These are phyloP conservation scores for Cutaneotrichosporon cutaneum DNA, from an alignment of 1,284 basidiomycete species.

Conservation along the genomic window DNA sequence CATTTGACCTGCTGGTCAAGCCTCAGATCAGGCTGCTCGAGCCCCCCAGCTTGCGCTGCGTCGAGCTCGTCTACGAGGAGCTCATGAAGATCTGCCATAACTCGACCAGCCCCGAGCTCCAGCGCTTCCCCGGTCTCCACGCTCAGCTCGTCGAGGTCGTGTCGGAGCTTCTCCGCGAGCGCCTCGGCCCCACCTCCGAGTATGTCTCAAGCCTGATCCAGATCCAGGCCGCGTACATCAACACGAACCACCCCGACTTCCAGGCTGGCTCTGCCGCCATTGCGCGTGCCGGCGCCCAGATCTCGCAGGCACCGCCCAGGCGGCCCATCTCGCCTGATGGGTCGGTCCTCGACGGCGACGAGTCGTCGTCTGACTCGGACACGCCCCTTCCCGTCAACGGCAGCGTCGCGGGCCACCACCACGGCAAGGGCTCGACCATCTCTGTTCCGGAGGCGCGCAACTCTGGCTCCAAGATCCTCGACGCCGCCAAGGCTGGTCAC, in stretches of 20 bases:
- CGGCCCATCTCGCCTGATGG: conserved; percentile 32
- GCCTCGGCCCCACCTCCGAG: conserved; percentile 92
- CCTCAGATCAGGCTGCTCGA: conserved; percentile 98
- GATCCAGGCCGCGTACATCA: conserved; percentile 99
- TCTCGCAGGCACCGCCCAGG: conserved; percentile 26
- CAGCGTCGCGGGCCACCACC: conserved; percentile 54
- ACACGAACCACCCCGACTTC: conserved; percentile 56
- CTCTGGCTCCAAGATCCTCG: conserved; percentile 28
- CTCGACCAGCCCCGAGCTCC: conserved; percentile 89
- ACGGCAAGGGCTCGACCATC: conserved; percentile 74
- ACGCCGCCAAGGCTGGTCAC: conserved; percentile 26
- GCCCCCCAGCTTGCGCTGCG: conserved; percentile 88
- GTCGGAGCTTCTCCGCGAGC: conserved; percentile 89
- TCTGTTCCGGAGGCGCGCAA: conserved; percentile 68
- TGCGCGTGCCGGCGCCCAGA: conserved; percentile 44
- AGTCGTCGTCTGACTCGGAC: conserved; percentile 46
- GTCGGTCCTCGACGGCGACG: conserved; percentile 43
- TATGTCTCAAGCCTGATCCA: conserved; percentile 94
- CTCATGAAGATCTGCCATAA: conserved; percentile 99
- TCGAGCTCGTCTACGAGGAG: conserved; percentile 98
- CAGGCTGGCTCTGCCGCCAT: conserved; percentile 53
- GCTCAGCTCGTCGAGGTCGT: conserved; percentile 96
- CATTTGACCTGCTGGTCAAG: conserved; percentile 96
- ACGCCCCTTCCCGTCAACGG: conserved; percentile 58
- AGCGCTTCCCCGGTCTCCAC: conserved; percentile 91